These are phyloP conservation scores for Hevea brasiliensis DNA, from an alignment of 345 rosid genomes.

Conservation along the genomic window DNA sequence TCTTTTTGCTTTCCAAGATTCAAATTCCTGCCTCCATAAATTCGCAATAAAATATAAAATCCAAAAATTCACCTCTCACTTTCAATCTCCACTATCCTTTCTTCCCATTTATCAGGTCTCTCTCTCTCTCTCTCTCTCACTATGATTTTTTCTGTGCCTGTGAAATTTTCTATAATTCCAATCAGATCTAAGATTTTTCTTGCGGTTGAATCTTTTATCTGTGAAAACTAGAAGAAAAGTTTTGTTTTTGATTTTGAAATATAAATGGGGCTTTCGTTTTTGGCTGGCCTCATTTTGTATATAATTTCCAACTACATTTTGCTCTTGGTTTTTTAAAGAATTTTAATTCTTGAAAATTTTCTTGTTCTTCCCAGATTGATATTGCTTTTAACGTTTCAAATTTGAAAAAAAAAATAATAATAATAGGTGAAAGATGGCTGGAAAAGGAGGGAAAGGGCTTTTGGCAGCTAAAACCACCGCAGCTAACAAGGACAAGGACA, in stretches of 20 bases:
- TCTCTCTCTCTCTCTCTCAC: background rate
- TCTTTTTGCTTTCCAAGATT: conserved; percentile 1
- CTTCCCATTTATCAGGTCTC: too few relatives aligned
- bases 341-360: background rate
- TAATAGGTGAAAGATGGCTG: conserved; percentile 58
- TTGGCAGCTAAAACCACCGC: conserved; percentile 76
- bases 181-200: background rate
- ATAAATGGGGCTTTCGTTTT: background rate
- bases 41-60: conserved; percentile 9
- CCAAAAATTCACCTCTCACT: background rate
- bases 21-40: conserved; percentile 2
- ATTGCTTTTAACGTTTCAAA: too few relatives aligned
- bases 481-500: conserved; percentile 71
- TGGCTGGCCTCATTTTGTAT: background rate
- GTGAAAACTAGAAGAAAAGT: background rate
- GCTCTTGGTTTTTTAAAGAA: background rate
- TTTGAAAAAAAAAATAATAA: background rate
- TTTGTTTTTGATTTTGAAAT: too few relatives aligned
- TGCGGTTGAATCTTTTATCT: too few relatives aligned
- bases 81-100: background rate
- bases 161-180: background rate
- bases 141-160: background rate
- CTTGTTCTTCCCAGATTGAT: background rate
- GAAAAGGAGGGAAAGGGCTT: conserved; percentile 91
- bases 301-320: conserved; percentile 2